These are phyloP conservation scores for Aegle marmelos DNA, from an alignment of 345 rosid species.

Conservation along the genomic window DNA sequence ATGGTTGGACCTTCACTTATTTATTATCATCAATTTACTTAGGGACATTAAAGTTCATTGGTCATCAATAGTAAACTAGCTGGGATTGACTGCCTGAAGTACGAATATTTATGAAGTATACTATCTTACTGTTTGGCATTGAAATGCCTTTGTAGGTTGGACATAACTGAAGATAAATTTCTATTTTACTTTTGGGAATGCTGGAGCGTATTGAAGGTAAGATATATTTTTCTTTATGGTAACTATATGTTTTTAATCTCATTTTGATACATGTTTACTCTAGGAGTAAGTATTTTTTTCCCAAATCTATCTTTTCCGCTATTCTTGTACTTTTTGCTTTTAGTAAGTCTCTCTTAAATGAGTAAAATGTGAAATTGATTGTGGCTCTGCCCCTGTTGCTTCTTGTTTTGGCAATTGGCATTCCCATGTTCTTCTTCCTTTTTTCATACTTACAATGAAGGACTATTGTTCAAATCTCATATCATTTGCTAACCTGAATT, in stretches of 20 bases:
- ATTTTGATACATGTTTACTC: not conserved
- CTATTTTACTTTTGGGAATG: constrained; percentile 83
- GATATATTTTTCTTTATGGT: constrained; percentile 3
- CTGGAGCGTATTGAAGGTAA: constrained; percentile 72
- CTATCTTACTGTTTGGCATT: not conserved
- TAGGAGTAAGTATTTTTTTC: not conserved
- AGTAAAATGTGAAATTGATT: not conserved
- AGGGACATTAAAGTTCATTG: not conserved
- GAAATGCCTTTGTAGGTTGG: constrained; percentile 50
- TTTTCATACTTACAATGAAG: not conserved
- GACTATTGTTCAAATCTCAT: not conserved
- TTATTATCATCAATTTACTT: not conserved
- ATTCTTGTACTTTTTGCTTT: not conserved
- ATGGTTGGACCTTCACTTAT: not conserved
- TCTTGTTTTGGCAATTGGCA: not conserved
- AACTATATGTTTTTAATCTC: not conserved
- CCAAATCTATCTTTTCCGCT: not conserved
- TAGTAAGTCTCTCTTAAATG: not conserved
- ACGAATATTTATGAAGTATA: no score
- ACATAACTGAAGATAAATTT: constrained; percentile 82
- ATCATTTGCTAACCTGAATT: not conserved
- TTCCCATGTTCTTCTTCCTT: not conserved
- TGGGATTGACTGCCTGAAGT: not conserved
- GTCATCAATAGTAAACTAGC: not conserved
- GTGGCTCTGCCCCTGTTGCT: no score